These are phyloP conservation scores for Mikania micrantha DNA, from an alignment of 129 eudicot genomes.

Conservation along the genomic window DNA sequence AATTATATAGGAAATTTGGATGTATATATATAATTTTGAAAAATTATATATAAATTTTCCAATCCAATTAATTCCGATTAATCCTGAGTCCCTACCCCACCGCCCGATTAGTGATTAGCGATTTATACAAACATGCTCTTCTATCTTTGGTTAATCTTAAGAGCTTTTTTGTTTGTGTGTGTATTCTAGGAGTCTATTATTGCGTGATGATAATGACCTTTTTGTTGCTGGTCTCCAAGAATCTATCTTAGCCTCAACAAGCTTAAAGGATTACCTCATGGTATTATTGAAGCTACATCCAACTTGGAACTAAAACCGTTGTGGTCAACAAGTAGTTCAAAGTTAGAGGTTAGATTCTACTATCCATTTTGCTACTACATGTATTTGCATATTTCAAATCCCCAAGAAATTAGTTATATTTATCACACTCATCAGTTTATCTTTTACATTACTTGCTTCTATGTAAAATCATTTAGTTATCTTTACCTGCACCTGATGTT, in stretches of 20 bases:
- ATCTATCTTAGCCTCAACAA: constrained; percentile 27
- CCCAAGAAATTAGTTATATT: no score
- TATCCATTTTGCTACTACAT: not conserved
- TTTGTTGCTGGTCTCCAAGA: constrained; percentile 35
- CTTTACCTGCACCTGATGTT: no score
- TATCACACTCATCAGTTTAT: no score
- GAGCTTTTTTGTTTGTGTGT: not conserved
- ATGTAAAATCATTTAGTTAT: no score
- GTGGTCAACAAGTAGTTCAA: constrained; percentile 69
- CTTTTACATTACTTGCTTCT: no score
- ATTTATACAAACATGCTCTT: no score
- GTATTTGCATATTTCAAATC: constrained; percentile 6
- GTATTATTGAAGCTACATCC: constrained; percentile 72
- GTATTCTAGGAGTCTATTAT: not conserved
- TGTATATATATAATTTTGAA: no score
- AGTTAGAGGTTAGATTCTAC: constrained; percentile 47
- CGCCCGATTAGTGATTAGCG: no score
- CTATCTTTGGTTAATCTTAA: not conserved
- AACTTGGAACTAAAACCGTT: constrained; percentile 83
- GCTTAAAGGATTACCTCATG: constrained; percentile 74
- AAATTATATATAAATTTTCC: no score
- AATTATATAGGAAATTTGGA: no score
- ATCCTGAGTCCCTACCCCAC: no score
- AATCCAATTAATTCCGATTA: no score
- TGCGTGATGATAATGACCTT: not conserved